Conservation (phyloP, 495 filamentous ascomycete species). For the Sporormia fimetaria region DNA sequence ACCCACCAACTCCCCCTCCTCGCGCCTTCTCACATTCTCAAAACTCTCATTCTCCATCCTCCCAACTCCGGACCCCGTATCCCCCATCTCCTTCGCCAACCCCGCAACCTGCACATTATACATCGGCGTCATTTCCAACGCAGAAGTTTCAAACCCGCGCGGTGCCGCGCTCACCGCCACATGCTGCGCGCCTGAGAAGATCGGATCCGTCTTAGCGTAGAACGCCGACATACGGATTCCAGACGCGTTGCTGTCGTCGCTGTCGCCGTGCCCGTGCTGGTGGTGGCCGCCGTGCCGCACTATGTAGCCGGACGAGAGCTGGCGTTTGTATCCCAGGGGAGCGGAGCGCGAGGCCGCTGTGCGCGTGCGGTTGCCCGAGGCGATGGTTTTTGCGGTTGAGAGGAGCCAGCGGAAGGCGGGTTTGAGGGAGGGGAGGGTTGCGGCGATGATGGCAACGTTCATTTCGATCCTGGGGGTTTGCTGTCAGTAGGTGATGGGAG, state of each 20-base stretch:
- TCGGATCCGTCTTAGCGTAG: too few species aligned
- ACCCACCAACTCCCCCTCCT: not conserved
- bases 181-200: too few species aligned
- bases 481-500: not conserved
- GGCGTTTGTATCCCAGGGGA: constrained; percentile 7
- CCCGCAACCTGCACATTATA: too few species aligned
- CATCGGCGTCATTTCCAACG: too few species aligned
- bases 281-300: too few species aligned
- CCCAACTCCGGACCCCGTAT: too few species aligned
- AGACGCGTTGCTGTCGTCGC: not conserved
- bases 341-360: too few species aligned
- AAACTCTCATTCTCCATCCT: too few species aligned
- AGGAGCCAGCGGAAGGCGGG: constrained; percentile 23
- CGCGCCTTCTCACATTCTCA: too few species aligned
- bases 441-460: constrained; percentile 24
- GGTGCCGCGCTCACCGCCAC: too few species aligned
- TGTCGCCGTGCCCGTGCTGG: constrained; percentile 2
- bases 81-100: too few species aligned
- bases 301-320: constrained; percentile 14
- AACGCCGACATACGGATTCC: not conserved
- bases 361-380: constrained; percentile 4
- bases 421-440: constrained; percentile 26
- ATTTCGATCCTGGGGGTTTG: constrained; percentile 18
- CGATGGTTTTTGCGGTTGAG: constrained; percentile 10
- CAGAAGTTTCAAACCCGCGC: too few species aligned